Evolutionary conservation across 352 stramenopile genomes (phyloP).

Genomic region (Discostella stelligera): DNA sequence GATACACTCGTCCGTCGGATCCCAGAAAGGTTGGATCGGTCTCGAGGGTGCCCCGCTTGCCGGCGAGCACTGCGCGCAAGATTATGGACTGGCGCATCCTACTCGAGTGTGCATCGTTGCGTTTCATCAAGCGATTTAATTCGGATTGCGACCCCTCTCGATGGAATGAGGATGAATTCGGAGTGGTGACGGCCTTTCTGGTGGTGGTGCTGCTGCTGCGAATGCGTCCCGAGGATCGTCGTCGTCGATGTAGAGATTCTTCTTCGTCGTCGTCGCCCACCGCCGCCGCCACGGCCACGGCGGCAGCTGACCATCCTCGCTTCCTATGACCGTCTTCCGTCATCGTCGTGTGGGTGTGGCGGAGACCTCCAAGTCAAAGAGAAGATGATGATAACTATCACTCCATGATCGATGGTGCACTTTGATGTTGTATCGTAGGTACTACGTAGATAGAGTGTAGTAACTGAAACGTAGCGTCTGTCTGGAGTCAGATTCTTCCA

Average conservation of each 20-base stretch:
- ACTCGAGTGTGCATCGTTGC: conserved; percentile 13
- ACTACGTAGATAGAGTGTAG: too few relatives aligned
- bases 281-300: too few relatives aligned
- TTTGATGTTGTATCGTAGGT: too few relatives aligned
- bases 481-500: too few relatives aligned
- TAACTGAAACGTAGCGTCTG: too few relatives aligned
- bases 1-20: conserved; percentile 24
- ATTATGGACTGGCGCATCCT: conserved; percentile 33
- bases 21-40: conserved; percentile 23
- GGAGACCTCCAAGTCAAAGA: too few relatives aligned
- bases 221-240: not conserved
- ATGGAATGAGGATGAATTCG: not conserved
- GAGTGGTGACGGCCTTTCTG: not conserved
- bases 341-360: too few relatives aligned
- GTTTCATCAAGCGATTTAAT: conserved; percentile 35
- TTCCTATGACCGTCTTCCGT: not conserved
- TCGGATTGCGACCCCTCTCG: conserved; percentile 12
- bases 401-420: too few relatives aligned
- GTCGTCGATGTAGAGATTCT: not conserved
- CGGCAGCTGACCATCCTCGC: not conserved
- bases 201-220: too few relatives aligned
- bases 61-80: conserved; percentile 18
- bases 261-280: not conserved
- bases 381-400: too few relatives aligned
- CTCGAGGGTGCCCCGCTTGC: conserved; percentile 14